phyloP scores from a whole-genome alignment of 768 basidiomycete genomes.

The Panaeolus papilionaceus region DNA sequence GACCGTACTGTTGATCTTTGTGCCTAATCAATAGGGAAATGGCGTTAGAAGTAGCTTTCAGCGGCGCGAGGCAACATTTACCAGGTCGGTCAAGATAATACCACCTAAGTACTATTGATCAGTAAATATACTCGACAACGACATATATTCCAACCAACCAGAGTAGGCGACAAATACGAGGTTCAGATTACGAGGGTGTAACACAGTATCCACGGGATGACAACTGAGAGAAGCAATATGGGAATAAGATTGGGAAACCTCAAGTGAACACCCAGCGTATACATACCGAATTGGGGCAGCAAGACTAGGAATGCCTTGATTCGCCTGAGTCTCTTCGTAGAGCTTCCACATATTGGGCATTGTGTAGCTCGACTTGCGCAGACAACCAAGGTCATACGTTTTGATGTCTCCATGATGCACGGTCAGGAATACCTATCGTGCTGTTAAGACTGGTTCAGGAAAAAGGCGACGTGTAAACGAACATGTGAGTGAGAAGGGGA shows the following conservation, averaged over 20 bases:
- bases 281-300: conserved; percentile 27
- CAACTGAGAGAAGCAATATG: conserved; percentile 20
- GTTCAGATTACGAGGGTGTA: conserved; percentile 78
- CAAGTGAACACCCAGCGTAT: not conserved
- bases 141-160: conserved; percentile 45
- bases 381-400: conserved; percentile 78
- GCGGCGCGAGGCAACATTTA: conserved; percentile 25
- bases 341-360: conserved; percentile 80
- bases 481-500: conserved; percentile 81
- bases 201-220: conserved; percentile 59
- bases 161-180: conserved; percentile 77
- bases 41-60: not conserved
- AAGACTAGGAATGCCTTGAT: conserved; percentile 46
- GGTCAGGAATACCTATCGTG: conserved; percentile 52
- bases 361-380: conserved; percentile 66
- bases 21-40: conserved; percentile 34
- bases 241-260: not conserved
- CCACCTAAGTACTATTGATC: conserved; percentile 53
- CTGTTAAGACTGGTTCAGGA: conserved; percentile 16
- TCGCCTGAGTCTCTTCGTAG: conserved; percentile 63
- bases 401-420: conserved; percentile 63
- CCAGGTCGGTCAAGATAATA: conserved; percentile 64
- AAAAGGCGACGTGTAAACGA: conserved; percentile 24
- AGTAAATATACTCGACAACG: not conserved
- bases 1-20: conserved; percentile 59